Evolutionary conservation across 1,139 yeast species (phyloP), one percentile per base, ranked within the genome.

Genomic region (Yamadazyma sp.): DNA sequence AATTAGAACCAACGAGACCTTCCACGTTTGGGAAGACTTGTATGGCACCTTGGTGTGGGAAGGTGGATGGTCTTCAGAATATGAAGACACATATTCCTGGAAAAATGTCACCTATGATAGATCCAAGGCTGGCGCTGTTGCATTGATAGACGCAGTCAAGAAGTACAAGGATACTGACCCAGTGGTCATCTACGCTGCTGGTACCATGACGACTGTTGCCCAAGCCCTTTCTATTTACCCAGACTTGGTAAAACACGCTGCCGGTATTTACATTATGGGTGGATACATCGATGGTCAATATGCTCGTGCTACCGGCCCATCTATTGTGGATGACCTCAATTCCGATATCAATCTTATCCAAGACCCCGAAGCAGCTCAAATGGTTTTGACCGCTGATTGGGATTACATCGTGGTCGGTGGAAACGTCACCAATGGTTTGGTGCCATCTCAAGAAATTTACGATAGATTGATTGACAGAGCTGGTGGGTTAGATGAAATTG

Each of bases 291-390:
- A 68, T 48, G 59, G 50, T 29, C 73, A 67, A 48, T 62, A 57
- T 40, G 65, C 62, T 5, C 62, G 59, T 38, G 65, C 62, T 23
- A 54, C 60, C 12, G 70, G 71, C 25, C 41, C 55, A 25, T 43
- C 51, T 14, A 41, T 47, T 4, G 45, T 46, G 5, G 59, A 59
- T 39, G 73, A 68, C 46, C 55, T 66, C 43, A 61, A 64, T 54
- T 64, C 70, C 30, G 74, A 68, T 47, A 64, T 68, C 50, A 67
- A 68, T 50, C 51, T 68, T 39, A 64, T 66, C 39, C 65, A 64
- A 47, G 74, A 68, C 46, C 73, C 74, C 11, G 73, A 67, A 51
- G 73, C 70, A 17, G 73, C 74, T 22, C 69, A 66, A 48, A 64
- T 65, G 17, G 69, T 61, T 12, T 47, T 68, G 27, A 62, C 71